Evolutionary conservation across 1,284 basidiomycete species (phyloP).

Genomic region (Boletus calvinii): DNA sequence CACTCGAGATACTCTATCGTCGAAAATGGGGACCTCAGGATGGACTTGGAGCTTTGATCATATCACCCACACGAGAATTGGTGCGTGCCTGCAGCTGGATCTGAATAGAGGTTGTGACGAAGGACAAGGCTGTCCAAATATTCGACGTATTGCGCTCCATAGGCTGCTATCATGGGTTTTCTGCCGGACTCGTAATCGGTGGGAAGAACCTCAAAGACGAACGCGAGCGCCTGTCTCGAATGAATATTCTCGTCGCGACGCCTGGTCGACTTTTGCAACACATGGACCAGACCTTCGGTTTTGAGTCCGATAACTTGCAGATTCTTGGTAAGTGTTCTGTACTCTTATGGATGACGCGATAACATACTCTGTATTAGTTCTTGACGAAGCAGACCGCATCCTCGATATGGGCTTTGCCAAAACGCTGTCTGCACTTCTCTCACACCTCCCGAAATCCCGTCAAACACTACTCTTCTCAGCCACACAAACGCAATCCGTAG

Average conservation of each 20-base stretch:
- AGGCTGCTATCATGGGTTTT: constrained; percentile 89
- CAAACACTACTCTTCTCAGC: constrained; percentile 97
- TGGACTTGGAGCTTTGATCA: constrained; percentile 89
- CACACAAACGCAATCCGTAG: constrained; percentile 91
- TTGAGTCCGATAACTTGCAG: constrained; percentile 89
- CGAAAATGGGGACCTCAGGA: constrained; percentile 80
- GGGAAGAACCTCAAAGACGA: constrained; percentile 97
- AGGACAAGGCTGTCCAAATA: constrained; percentile 84
- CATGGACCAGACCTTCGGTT: constrained; percentile 97
- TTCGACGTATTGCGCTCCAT: constrained; percentile 94
- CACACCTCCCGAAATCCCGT: constrained; percentile 80
- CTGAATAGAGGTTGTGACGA: constrained; percentile 7
- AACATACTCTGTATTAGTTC: constrained; percentile 49
- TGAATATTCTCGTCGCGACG: constrained; percentile 98
- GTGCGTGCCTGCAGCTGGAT: constrained; percentile 42
- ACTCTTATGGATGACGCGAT: neutral
- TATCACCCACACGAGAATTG: constrained; percentile 94
- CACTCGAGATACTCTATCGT: constrained; percentile 74
- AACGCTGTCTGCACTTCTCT: constrained; percentile 87
- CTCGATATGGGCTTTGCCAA: constrained; percentile 95
- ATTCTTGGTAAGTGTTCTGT: constrained; percentile 66
- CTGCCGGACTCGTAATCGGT: constrained; percentile 94
- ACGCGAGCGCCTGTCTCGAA: constrained; percentile 80
- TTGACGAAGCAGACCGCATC: constrained; percentile 96
- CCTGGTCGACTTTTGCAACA: constrained; percentile 95